Percentiles rank a stretch among this genome's conserved stretches.
Evolutionary conservation across 2,329 filamentous ascomycete genomes (phyloP).

Genomic region (Orbilia quercus): DNA sequence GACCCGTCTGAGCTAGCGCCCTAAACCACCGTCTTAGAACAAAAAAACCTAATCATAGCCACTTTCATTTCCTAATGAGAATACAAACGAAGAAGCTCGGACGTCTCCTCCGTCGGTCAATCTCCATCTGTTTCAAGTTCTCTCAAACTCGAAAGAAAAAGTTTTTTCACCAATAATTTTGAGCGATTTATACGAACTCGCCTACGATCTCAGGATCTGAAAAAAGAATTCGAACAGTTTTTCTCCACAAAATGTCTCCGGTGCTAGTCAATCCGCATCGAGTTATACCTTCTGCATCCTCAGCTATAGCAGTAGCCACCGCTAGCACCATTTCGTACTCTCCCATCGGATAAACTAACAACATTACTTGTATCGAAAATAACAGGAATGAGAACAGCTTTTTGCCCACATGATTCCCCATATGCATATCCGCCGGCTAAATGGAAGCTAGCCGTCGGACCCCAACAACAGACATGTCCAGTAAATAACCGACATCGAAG

Average conservation of each 20-base stretch:
- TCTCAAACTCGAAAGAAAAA: slow-evolving; percentile 5
- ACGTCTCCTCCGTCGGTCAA: slow-evolving; percentile 42
- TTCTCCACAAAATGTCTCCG: slow-evolving; percentile 54
- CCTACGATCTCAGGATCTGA: slow-evolving; percentile 30
- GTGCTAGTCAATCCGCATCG: slow-evolving; percentile 46
- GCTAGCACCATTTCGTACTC: slow-evolving; percentile 30
- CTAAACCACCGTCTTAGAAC: slow-evolving; percentile 7
- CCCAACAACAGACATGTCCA: no score
- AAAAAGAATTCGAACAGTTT: slow-evolving; percentile 12
- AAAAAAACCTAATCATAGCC: slow-evolving; percentile 31
- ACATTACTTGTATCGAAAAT: no score
- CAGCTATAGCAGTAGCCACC: slow-evolving; percentile 36
- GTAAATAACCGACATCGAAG: slow-evolving; percentile 22
- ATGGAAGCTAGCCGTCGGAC: slow-evolving; percentile 49
- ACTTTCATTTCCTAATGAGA: slow-evolving; percentile 24
- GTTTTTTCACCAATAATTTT: slow-evolving; percentile 7
- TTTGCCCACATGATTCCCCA: slow-evolving; percentile 54
- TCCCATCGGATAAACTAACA: slow-evolving; percentile 36
- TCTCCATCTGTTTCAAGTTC: slow-evolving; percentile 46
- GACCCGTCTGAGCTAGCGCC: slow-evolving; percentile 2
- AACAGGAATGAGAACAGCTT: slow-evolving; percentile 3
- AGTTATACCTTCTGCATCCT: slow-evolving; percentile 31
- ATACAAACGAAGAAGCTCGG: slow-evolving; percentile 27
- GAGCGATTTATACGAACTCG: slow-evolving; percentile 55
- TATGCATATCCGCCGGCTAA: slow-evolving; percentile 56